phyloP scores from a whole-genome alignment of 495 filamentous ascomycete species.

The Penicillium daleae region DNA sequence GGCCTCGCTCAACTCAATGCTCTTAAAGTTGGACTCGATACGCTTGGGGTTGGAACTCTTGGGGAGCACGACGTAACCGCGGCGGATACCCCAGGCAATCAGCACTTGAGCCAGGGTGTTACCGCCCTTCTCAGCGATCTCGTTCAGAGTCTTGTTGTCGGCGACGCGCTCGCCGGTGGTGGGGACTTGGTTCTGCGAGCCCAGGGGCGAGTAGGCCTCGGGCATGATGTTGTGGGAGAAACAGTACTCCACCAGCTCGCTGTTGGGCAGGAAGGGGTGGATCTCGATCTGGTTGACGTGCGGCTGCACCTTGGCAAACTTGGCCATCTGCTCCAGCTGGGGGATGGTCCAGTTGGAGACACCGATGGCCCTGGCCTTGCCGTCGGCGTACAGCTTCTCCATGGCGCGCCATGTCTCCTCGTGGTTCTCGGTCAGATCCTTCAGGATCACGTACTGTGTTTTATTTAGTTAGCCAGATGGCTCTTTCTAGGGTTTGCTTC shows the following conservation, averaged over 20 bases:
- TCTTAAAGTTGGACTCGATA: constrained; percentile 68
- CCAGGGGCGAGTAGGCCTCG: constrained; percentile 76
- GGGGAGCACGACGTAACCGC: constrained; percentile 72
- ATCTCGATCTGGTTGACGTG: constrained; percentile 91
- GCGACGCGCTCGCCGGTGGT: constrained; percentile 65
- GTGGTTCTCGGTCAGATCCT: constrained; percentile 65
- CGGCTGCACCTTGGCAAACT: constrained; percentile 67
- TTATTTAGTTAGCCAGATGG: constrained; percentile 39
- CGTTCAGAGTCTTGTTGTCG: constrained; percentile 62
- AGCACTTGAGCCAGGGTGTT: constrained; percentile 69
- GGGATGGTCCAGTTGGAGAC: constrained; percentile 82
- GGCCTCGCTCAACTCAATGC: constrained; percentile 58
- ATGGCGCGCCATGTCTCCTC: constrained; percentile 78
- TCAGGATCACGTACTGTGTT: constrained; percentile 54
- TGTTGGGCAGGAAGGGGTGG: constrained; percentile 89
- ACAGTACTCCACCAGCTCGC: constrained; percentile 67
- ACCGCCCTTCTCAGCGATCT: constrained; percentile 64
- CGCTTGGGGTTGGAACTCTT: constrained; percentile 67
- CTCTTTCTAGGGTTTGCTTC: not conserved
- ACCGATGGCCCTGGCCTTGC: constrained; percentile 77
- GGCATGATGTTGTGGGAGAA: constrained; percentile 72
- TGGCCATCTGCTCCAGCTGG: constrained; percentile 69
- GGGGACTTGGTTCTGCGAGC: constrained; percentile 63
- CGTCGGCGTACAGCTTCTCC: constrained; percentile 73
- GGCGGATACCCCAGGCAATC: constrained; percentile 70